phyloP scores from a whole-genome alignment of 129 eudicot genomes.

The Mikania micrantha region DNA sequence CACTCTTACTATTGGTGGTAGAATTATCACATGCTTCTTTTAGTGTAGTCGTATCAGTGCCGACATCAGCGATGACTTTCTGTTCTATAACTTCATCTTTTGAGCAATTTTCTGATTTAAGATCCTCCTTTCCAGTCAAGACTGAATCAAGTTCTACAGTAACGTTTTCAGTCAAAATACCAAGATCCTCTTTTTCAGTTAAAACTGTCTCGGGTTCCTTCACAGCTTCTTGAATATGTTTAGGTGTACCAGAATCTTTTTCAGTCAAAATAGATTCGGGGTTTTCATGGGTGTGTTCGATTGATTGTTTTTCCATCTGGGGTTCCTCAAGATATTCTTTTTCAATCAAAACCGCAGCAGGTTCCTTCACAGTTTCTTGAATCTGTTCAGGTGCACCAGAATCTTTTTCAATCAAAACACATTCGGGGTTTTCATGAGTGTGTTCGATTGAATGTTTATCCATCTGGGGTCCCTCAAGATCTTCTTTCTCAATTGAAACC shows the following conservation, averaged over 20 bases:
- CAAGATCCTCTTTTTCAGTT: slow-evolving; percentile 11
- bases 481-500: slow-evolving; percentile 13
- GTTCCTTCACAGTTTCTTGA: slow-evolving; percentile 14
- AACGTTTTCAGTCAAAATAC: neutral
- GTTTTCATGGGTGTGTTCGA: neutral
- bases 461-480: neutral
- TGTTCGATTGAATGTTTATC: slow-evolving; percentile 7
- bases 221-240: slow-evolving; percentile 11
- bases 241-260: slow-evolving; percentile 7
- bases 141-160: neutral
- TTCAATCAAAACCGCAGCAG: neutral
- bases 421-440: neutral
- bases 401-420: slow-evolving; percentile 10
- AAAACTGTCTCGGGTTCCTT: neutral
- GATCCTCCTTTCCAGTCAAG: slow-evolving; percentile 17
- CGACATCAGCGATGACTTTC: slow-evolving; percentile 10
- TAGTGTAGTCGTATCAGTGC: neutral
- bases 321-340: slow-evolving; percentile 12
- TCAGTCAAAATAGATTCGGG: neutral
- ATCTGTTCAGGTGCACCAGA: neutral
- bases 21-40: slow-evolving; percentile 13
- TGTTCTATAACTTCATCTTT: slow-evolving; percentile 10
- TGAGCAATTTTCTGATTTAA: slow-evolving; percentile 1
- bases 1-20: neutral
- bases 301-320: neutral